Percentiles rank a stretch among this genome's conserved stretches.
phyloP scores from a whole-genome alignment of 2,329 filamentous ascomycete species.

The Penicillium palitans region DNA sequence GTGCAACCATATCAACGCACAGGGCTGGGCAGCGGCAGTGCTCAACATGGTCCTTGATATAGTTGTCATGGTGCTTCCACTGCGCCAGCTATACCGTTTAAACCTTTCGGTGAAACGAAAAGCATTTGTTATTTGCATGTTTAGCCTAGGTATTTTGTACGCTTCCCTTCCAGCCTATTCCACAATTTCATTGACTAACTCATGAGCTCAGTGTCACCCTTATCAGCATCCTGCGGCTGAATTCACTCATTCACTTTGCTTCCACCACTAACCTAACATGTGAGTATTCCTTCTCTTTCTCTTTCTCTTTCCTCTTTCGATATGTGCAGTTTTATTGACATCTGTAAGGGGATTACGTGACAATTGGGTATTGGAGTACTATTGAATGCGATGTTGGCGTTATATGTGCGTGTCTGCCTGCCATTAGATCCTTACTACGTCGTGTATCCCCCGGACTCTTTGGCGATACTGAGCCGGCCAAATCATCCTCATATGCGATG shows the following conservation, averaged over 20 bases:
- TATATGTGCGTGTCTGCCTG: constrained; percentile 35
- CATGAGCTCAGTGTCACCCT: constrained; percentile 41
- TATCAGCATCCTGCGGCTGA: constrained; percentile 48
- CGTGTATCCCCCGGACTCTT: constrained; percentile 39
- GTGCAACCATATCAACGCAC: constrained; percentile 41
- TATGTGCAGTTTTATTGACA: background rate
- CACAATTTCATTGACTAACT: background rate
- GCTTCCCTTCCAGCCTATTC: constrained; percentile 6
- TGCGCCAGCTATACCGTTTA: constrained; percentile 30
- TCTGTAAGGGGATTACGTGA: constrained; percentile 32
- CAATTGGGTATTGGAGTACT: constrained; percentile 34
- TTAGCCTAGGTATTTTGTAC: constrained; percentile 40
- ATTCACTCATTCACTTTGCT: constrained; percentile 46
- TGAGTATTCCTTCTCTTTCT: constrained; percentile 12
- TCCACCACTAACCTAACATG: constrained; percentile 44
- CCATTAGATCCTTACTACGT: constrained; percentile 42
- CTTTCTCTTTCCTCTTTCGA: background rate
- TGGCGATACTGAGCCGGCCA: constrained; percentile 30
- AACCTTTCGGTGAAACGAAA: constrained; percentile 34
- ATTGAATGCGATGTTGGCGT: constrained; percentile 34
- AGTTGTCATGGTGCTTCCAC: constrained; percentile 31
- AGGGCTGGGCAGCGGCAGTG: constrained; percentile 38
- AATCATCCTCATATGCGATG: constrained; percentile 14
- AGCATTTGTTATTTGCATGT: constrained; percentile 37
- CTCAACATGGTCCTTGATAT: constrained; percentile 37